phyloP scores from a whole-genome alignment of 2,329 filamentous ascomycete genomes.

The Colletotrichum simmondsii region DNA sequence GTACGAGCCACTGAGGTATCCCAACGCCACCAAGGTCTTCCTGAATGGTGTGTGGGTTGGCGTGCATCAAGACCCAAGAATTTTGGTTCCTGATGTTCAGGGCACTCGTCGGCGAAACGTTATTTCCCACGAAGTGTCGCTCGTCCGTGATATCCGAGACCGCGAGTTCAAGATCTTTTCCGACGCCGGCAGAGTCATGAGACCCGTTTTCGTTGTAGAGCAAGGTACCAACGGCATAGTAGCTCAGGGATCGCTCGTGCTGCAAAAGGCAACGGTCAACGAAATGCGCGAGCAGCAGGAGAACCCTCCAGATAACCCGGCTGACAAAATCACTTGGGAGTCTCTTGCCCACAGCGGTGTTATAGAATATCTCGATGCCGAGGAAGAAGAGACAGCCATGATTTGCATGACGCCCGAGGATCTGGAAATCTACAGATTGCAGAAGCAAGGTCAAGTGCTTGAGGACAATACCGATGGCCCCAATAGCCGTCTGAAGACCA shows the following conservation, averaged over 20 bases:
- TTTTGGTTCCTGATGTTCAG: conserved; percentile 83
- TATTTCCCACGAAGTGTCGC: conserved; percentile 91
- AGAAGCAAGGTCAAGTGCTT: conserved; percentile 73
- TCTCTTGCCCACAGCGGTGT: conserved; percentile 85
- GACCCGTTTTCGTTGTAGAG: conserved; percentile 93
- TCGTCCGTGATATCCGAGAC: conserved; percentile 96
- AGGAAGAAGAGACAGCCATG: conserved; percentile 99
- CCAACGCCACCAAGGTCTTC: conserved; percentile 96
- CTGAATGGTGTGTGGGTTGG: conserved; percentile 99
- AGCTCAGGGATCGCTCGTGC: conserved; percentile 79
- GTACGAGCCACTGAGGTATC: conserved; percentile 86
- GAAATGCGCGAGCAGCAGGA: conserved; percentile 79
- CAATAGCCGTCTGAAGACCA: conserved; percentile 88
- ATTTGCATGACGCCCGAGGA: conserved; percentile 99
- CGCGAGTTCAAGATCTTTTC: conserved; percentile 99
- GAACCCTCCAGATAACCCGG: conserved; percentile 69
- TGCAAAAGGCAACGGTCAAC: conserved; percentile 86
- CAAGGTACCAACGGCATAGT: conserved; percentile 74
- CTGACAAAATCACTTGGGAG: conserved; percentile 84
- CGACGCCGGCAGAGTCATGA: conserved; percentile 93
- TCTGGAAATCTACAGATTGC: conserved; percentile 79
- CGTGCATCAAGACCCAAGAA: conserved; percentile 88
- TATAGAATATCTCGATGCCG: conserved; percentile 95
- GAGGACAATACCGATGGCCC: conserved; percentile 73
- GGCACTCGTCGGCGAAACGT: conserved; percentile 82